A percentile compares a stretch with the other conserved stretches of the same genome.
Evolutionary conservation across 2,329 filamentous ascomycete species (phyloP).

Genomic region (Sporothrix schenckii): DNA sequence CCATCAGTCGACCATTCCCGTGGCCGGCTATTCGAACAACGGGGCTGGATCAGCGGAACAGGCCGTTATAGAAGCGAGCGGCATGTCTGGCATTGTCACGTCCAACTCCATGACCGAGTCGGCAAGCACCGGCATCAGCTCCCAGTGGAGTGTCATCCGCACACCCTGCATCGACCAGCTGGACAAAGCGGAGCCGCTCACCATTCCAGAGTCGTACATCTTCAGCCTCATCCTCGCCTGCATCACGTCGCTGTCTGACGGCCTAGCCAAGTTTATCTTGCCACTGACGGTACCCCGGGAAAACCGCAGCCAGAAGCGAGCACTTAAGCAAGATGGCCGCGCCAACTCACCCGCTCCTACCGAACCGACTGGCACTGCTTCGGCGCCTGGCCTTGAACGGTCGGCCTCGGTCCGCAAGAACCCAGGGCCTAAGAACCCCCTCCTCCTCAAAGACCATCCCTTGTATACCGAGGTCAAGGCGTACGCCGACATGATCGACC

Average conservation of each 20-base stretch:
- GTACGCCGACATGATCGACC: conserved; percentile 80
- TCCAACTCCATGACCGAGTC: conserved; percentile 68
- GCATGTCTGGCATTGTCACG: conserved; percentile 84
- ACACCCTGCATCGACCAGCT: conserved; percentile 91
- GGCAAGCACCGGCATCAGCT: conserved; percentile 76
- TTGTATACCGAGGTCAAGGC: conserved; percentile 71
- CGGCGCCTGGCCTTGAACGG: conserved; percentile 53
- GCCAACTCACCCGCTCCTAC: conserved; percentile 50
- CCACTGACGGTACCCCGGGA: conserved; percentile 86
- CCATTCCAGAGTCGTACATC: conserved; percentile 87
- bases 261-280: conserved; percentile 87
- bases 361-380: conserved; percentile 31
- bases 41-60: conserved; percentile 70
- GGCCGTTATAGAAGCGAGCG: conserved; percentile 85
- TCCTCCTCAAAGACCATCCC: conserved; percentile 73
- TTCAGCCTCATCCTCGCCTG: conserved; percentile 88
- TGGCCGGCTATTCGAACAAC: conserved; percentile 58
- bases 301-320: conserved; percentile 56
- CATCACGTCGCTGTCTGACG: conserved; percentile 87
- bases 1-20: conserved; percentile 82
- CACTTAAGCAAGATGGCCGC: conserved; percentile 49
- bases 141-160: conserved; percentile 85
- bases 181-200: conserved; percentile 84
- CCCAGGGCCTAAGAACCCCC: conserved; percentile 80
- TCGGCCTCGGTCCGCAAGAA: conserved; percentile 72